phyloP scores from a whole-genome alignment of 371 early-diverging fungal species.

The Mucor plumbeus region DNA sequence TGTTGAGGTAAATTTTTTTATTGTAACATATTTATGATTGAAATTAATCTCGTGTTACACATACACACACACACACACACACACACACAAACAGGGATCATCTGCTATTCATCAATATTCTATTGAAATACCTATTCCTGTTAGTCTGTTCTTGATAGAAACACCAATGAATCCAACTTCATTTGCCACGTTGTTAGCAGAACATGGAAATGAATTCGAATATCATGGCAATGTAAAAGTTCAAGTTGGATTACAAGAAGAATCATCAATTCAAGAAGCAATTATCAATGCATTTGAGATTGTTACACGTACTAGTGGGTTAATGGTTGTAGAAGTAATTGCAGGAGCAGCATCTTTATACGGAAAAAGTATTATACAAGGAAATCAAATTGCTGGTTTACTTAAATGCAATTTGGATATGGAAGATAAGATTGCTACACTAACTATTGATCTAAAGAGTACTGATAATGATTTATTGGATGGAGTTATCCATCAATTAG shows the following conservation, averaged over 20 bases:
- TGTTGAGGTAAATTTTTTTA: slow-evolving; percentile 38
- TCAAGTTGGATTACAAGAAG: slow-evolving; percentile 32
- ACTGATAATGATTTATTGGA: slow-evolving; percentile 65
- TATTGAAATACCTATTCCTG: slow-evolving; percentile 50
- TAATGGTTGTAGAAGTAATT: slow-evolving; percentile 73
- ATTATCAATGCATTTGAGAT: slow-evolving; percentile 52
- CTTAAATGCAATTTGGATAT: slow-evolving; percentile 58
- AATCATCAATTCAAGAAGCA: slow-evolving; percentile 17
- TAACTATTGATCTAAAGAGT: slow-evolving; percentile 73
- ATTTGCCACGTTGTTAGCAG: slow-evolving; percentile 60
- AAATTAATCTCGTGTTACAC: background rate
- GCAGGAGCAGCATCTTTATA: slow-evolving; percentile 77
- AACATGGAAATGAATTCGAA: slow-evolving; percentile 59
- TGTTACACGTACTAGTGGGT: slow-evolving; percentile 52
- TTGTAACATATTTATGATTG: background rate
- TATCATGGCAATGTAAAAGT: slow-evolving; percentile 41
- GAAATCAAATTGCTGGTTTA: slow-evolving; percentile 73
- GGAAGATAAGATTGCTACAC: slow-evolving; percentile 36
- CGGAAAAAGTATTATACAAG: slow-evolving; percentile 63
- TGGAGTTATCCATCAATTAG: slow-evolving; percentile 23
- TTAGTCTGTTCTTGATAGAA: slow-evolving; percentile 55
- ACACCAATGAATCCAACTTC: slow-evolving; percentile 54
- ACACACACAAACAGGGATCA: slow-evolving; percentile 25
- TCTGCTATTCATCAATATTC: slow-evolving; percentile 29
- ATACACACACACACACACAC: background rate